A percentile compares a stretch with the other conserved stretches of the same genome.
phyloP scores from a whole-genome alignment of 1,139 yeast species.

The Saccharomyces pastorianus region DNA sequence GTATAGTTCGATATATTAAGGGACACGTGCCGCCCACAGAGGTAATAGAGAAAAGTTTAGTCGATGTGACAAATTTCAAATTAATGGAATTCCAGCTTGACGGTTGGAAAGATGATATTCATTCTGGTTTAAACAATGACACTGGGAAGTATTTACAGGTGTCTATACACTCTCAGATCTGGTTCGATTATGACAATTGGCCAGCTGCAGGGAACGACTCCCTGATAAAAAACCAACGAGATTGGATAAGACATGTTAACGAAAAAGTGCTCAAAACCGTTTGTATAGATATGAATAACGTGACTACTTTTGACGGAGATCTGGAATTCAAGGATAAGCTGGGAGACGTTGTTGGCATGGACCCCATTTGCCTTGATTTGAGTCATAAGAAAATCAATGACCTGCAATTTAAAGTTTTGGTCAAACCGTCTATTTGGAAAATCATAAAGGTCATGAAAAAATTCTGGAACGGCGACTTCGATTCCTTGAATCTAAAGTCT shows the following conservation, averaged over 20 bases:
- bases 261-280: constrained; percentile 15
- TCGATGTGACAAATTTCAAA: constrained; percentile 17
- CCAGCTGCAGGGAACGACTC: background rate
- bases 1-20: background rate
- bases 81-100: constrained; percentile 19
- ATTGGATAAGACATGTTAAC: constrained; percentile 13
- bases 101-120: constrained; percentile 24
- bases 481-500: constrained; percentile 22
- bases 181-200: constrained; percentile 21
- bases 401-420: constrained; percentile 17
- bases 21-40: background rate
- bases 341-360: constrained; percentile 15
- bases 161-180: constrained; percentile 12
- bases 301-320: constrained; percentile 20
- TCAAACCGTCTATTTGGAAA: constrained; percentile 25
- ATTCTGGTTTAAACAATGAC: constrained; percentile 13
- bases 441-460: constrained; percentile 21
- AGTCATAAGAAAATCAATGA: constrained; percentile 15
- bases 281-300: constrained; percentile 22
- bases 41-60: background rate
- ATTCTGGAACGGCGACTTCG: constrained; percentile 22
- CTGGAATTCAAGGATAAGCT: constrained; percentile 9
- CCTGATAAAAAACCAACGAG: constrained; percentile 8
- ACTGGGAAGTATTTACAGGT: constrained; percentile 21
- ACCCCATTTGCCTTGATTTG: constrained; percentile 22